Base-by-base conservation (phyloP, 2,329 filamentous ascomycete species). In the Chalaropsis ovoidea region DNA sequence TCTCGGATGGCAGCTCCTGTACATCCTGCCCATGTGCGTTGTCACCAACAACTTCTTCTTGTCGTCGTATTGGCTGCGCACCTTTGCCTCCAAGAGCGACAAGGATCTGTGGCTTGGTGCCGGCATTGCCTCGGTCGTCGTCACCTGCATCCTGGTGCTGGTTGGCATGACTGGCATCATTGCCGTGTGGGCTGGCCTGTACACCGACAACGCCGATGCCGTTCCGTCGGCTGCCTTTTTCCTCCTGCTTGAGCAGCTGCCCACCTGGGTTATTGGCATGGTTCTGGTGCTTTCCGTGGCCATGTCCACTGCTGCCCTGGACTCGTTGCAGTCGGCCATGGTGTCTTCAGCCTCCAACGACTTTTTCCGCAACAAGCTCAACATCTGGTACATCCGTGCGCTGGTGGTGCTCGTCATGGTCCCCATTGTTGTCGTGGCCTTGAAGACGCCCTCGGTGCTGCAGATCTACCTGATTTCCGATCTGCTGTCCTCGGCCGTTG, bases 31-130 rank as follows among this genome's bases (percentile, higher is more conserved):
- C 0, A 82, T 94, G 5, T 89, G 89, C 56, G 82, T 94, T 69
- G 73, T 92, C 65, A 92, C 89, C 67, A 94, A 93, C 76, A 86
- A 92, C 77, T 92, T 94, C 79, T 94, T 94, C 78, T 79, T 94
- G 54, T 90, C 88, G 41, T 87, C 84, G 69, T 91, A 90, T 75
- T 94, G 89, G 89, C 82, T 93, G 74, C 86, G 89, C 62, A 89
- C 89, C 4, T 94, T 94, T 71, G 87, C 89, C 19, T 88, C 88
- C 63, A 86, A 83, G 73, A 89, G 87, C 0, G 89, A 94, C 78
- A 86, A 81, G 71, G 89, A 93, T 72, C 82, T 94, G 6, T 86
- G 84, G 79, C 79, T 92, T 65, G 90, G 89, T 61, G 81, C 89
- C 39, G 81, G 81, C n/a, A 79, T 89, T 62, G 88, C 89, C 19